Evolutionary conservation across 805 yeast species (phyloP).

Genomic region (Barnettozyma sp.): DNA sequence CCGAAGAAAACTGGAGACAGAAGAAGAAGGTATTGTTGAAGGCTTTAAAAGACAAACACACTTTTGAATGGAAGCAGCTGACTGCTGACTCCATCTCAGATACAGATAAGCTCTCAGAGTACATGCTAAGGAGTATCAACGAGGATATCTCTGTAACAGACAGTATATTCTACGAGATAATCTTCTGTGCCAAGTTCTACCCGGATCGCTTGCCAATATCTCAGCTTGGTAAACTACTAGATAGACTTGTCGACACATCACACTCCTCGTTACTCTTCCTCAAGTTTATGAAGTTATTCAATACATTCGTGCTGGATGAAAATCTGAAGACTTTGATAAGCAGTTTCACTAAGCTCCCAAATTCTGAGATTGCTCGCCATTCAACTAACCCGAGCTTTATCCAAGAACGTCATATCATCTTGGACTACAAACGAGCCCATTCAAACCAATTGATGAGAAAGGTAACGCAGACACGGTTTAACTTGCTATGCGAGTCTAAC

Average conservation of each 20-base stretch:
- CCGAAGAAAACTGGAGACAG: too few species aligned
- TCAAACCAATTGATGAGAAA: constrained; percentile 1
- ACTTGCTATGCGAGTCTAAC: constrained; percentile 63
- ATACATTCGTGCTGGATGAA: constrained; percentile 23
- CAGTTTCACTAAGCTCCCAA: constrained; percentile 22
- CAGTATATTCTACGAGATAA: constrained; percentile 19
- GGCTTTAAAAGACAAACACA: not conserved
- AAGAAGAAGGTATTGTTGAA: too few species aligned
- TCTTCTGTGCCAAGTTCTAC: constrained; percentile 16
- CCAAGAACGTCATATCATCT: constrained; percentile 23
- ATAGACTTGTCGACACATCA: constrained; percentile 13
- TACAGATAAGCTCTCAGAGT: not conserved
- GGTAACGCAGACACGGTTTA: constrained; percentile 44
- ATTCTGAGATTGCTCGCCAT: constrained; percentile 13
- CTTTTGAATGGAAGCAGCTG: constrained; percentile 7
- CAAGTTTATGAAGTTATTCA: constrained; percentile 27
- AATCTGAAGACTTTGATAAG: constrained; percentile 22
- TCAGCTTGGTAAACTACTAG: constrained; percentile 12
- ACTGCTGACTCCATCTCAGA: constrained; percentile 7
- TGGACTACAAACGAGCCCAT: constrained; percentile 5
- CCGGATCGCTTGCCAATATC: constrained; percentile 12
- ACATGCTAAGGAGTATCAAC: constrained; percentile 3
- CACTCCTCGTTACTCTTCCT: constrained; percentile 14
- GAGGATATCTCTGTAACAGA: constrained; percentile 6
- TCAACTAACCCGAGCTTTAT: constrained; percentile 31